These are phyloP conservation scores for Hydnomerulius pinastri DNA, from an alignment of 768 basidiomycete genomes.

Conservation along the genomic window DNA sequence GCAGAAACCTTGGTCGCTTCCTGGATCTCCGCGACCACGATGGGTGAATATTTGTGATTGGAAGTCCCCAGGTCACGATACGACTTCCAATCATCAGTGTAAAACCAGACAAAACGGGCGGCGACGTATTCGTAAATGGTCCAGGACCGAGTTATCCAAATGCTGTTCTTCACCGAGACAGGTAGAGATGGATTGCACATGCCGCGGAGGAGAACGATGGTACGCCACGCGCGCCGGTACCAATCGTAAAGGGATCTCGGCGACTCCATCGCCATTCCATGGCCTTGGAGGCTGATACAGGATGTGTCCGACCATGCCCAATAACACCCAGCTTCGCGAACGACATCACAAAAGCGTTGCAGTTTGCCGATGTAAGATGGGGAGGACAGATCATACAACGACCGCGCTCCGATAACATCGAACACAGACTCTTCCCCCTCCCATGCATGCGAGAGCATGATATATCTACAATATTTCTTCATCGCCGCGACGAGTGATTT, in stretches of 20 bases:
- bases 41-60: slow-evolving; percentile 8
- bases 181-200: not conserved
- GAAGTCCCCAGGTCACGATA: not conserved
- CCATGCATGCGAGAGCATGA: slow-evolving; percentile 7
- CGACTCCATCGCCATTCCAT: slow-evolving; percentile 11
- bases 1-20: not conserved
- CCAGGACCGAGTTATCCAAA: slow-evolving; percentile 17
- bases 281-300: slow-evolving; percentile 1
- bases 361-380: slow-evolving; percentile 11
- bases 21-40: slow-evolving; percentile 16
- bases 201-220: slow-evolving; percentile 12
- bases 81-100: slow-evolving; percentile 16
- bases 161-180: not conserved
- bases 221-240: slow-evolving; percentile 8
- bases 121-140: slow-evolving; percentile 16
- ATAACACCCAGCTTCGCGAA: not conserved
- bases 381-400: not conserved
- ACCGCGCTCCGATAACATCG: not conserved
- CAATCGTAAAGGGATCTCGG: slow-evolving; percentile 17
- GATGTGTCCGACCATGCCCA: slow-evolving; percentile 22
- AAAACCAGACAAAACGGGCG: slow-evolving; percentile 10
- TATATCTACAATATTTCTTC: slow-evolving; percentile 2
- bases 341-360: slow-evolving; percentile 3
- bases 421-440: not conserved
- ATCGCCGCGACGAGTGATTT: not conserved